Evolutionary conservation across 106 monocot genomes (phyloP).

Genomic region (Dendrobium chrysotoxum): DNA sequence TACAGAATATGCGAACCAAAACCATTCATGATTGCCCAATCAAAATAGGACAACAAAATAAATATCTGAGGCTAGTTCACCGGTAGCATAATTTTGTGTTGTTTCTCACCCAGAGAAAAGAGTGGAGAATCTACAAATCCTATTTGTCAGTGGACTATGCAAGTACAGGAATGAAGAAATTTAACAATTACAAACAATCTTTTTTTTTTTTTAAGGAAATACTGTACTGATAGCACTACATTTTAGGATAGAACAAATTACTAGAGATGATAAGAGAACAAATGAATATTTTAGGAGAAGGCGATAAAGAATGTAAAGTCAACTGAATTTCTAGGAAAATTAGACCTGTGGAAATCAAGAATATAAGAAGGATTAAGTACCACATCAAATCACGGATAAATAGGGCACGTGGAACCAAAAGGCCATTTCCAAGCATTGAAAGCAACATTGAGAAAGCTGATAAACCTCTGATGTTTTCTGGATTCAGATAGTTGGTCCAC

Average conservation of each 20-base stretch:
- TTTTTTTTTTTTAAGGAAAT: neutral
- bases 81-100: too few relatives aligned
- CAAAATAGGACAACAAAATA: too few relatives aligned
- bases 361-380: conserved; percentile 26
- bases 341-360: neutral
- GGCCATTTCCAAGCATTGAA: conserved; percentile 88
- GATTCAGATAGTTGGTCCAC: conserved; percentile 96
- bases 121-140: too few relatives aligned
- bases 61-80: too few relatives aligned
- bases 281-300: neutral
- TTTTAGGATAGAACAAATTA: neutral
- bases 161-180: too few relatives aligned
- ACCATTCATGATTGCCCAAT: too few relatives aligned
- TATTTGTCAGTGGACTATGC: too few relatives aligned
- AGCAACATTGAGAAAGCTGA: conserved; percentile 91
- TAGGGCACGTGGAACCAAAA: conserved; percentile 92
- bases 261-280: neutral
- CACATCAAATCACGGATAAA: conserved; percentile 98
- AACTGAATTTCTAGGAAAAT: neutral
- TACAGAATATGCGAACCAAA: too few relatives aligned
- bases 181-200: neutral
- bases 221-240: neutral
- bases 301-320: neutral
- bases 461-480: conserved; percentile 86
- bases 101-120: too few relatives aligned